These are phyloP conservation scores for Halophytophthora batemanensis DNA, from an alignment of 352 stramenopile species.

Conservation along the genomic window DNA sequence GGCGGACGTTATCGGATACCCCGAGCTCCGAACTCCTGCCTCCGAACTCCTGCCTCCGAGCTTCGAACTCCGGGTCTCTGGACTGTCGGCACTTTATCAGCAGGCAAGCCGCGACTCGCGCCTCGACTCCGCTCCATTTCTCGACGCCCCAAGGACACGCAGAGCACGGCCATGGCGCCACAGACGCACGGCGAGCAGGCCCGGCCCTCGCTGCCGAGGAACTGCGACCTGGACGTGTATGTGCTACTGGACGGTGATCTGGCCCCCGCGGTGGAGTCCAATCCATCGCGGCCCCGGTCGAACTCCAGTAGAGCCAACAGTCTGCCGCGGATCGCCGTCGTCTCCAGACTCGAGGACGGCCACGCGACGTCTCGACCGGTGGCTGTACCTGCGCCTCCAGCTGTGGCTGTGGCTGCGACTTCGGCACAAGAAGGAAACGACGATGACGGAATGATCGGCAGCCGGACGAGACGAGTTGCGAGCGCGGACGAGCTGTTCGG, in stretches of 20 bases:
- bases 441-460: constrained; percentile 1
- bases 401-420: not conserved
- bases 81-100: no score
- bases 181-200: no score
- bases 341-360: constrained; percentile 5
- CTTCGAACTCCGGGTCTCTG: no score
- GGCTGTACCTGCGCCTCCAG: not conserved
- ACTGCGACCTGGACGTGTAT: constrained; percentile 12
- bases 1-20: not conserved
- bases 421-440: not conserved
- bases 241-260: constrained; percentile 6
- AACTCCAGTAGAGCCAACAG: constrained; percentile 1
- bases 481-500: constrained; percentile 18
- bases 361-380: not conserved
- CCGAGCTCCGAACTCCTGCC: no score
- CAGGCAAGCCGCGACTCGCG: no score
- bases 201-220: no score
- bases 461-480: constrained; percentile 5
- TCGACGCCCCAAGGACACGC: no score
- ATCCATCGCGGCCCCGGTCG: constrained; percentile 1
- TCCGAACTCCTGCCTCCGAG: no score
- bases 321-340: constrained; percentile 9
- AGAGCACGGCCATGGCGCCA: no score
- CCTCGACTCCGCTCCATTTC: no score
- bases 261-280: constrained; percentile 2